phyloP scores from a whole-genome alignment of 2,329 filamentous ascomycete species.

The Cercospora sp. region DNA sequence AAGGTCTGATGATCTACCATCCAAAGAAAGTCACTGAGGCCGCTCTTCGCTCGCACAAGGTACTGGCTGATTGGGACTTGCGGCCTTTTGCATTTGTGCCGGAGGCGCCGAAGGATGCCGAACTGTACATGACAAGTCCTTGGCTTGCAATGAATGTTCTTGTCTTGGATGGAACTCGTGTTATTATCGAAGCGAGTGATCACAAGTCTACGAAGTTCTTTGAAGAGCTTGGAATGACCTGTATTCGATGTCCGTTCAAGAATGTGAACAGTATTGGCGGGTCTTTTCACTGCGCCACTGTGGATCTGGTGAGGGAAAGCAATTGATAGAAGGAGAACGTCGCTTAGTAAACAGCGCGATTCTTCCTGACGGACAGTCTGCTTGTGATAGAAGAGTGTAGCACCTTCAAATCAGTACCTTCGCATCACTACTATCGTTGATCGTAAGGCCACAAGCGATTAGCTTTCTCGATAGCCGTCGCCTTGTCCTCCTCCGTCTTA shows the following conservation, averaged over 20 bases:
- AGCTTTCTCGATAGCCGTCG: neutral
- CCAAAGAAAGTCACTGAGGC: neutral
- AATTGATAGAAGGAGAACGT: neutral
- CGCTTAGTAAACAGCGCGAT: no score
- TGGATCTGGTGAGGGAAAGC: neutral
- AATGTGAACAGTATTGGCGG: neutral
- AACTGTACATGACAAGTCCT: neutral
- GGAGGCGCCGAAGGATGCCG: neutral
- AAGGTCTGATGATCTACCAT: neutral
- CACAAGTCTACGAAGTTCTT: neutral
- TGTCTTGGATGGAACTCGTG: neutral
- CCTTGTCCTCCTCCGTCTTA: neutral
- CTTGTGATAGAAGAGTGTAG: neutral
- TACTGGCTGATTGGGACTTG: neutral
- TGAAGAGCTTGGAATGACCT: neutral
- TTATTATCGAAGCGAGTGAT: neutral
- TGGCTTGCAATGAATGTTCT: neutral
- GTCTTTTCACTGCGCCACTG: neutral
- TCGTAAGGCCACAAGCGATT: neutral
- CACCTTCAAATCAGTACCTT: neutral
- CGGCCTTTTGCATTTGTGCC: neutral
- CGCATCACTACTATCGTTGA: neutral
- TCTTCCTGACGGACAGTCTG: neutral
- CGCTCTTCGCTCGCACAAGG: neutral
- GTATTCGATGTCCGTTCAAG: neutral